A percentile compares a stretch with the other conserved stretches of the same genome.
phyloP scores from a whole-genome alignment of 805 yeast species.

The Candida railenensis region DNA sequence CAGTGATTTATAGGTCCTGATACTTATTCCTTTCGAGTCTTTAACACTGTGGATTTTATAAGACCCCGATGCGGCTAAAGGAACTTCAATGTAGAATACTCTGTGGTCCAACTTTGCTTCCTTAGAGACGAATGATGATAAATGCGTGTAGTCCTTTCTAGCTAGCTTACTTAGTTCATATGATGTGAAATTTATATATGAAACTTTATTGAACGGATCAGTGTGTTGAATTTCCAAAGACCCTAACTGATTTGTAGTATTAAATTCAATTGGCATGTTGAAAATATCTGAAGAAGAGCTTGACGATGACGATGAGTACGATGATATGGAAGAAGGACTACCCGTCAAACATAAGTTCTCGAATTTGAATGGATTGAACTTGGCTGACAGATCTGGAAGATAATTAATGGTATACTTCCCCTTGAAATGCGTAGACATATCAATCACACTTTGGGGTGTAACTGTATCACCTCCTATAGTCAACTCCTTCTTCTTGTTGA shows the following conservation, averaged over 20 bases:
- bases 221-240: conserved; percentile 62
- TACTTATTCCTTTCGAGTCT: conserved; percentile 61
- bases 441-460: conserved; percentile 33
- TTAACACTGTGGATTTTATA: conserved; percentile 67
- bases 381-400: conserved; percentile 87
- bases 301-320: conserved; percentile 16
- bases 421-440: conserved; percentile 65
- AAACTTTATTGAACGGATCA: conserved; percentile 51
- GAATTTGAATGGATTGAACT: conserved; percentile 71
- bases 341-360: conserved; percentile 52
- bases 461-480: conserved; percentile 52
- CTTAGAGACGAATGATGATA: conserved; percentile 14
- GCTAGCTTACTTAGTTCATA: conserved; percentile 49
- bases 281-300: conserved; percentile 19
- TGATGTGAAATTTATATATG: conserved; percentile 53
- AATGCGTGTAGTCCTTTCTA: conserved; percentile 30
- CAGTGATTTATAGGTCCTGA: conserved; percentile 60
- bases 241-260: conserved; percentile 74
- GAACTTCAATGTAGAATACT: conserved; percentile 62
- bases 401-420: conserved; percentile 86
- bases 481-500: conserved; percentile 44
- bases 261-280: conserved; percentile 70
- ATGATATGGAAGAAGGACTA: conserved; percentile 41
- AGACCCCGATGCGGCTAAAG: conserved; percentile 69
- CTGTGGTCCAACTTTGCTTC: conserved; percentile 30